These are phyloP conservation scores for Afroboletus lepidellus DNA, from an alignment of 1,284 basidiomycete species.

Conservation along the genomic window DNA sequence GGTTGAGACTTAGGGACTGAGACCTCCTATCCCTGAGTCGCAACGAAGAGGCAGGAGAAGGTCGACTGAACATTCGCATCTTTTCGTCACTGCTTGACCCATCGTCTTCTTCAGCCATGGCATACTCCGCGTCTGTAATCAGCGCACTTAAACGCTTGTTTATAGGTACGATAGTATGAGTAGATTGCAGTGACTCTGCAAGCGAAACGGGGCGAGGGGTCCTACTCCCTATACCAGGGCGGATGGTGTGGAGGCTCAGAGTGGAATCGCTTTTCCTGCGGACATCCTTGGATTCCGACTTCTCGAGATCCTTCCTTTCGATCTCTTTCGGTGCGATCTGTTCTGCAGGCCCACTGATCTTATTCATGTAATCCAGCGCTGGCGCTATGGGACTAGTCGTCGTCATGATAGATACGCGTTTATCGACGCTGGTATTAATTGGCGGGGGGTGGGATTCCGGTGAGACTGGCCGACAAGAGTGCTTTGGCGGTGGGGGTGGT, in stretches of 20 bases:
- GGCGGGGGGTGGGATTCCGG: slow-evolving; percentile 19
- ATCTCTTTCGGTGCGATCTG: slow-evolving; percentile 26
- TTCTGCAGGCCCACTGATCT: slow-evolving; percentile 29
- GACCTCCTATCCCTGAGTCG: slow-evolving; percentile 56
- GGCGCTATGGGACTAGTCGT: slow-evolving; percentile 35
- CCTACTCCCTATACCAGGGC: slow-evolving; percentile 50
- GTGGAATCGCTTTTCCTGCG: slow-evolving; percentile 77
- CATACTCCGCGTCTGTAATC: slow-evolving; percentile 62
- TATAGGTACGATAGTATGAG: slow-evolving; percentile 60
- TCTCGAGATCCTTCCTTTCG: slow-evolving; percentile 37
- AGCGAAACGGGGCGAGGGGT: slow-evolving; percentile 70
- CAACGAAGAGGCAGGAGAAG: slow-evolving; percentile 29
- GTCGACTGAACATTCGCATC: slow-evolving; percentile 17
- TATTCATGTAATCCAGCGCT: slow-evolving; percentile 36
- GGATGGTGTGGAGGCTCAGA: slow-evolving; percentile 67
- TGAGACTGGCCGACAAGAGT: slow-evolving; percentile 11
- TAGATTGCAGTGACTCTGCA: slow-evolving; percentile 71
- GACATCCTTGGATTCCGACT: slow-evolving; percentile 58
- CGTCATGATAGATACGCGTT: slow-evolving; percentile 31
- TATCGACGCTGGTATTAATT: slow-evolving; percentile 31
- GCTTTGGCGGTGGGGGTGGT: slow-evolving; percentile 40
- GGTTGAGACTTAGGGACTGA: slow-evolving; percentile 54
- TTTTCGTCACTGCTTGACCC: slow-evolving; percentile 37
- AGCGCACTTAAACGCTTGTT: slow-evolving; percentile 67
- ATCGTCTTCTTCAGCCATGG: slow-evolving; percentile 51